Conservation (phyloP, 2,329 filamentous ascomycete genomes). For the Beauveria rudraprayagi region DNA sequence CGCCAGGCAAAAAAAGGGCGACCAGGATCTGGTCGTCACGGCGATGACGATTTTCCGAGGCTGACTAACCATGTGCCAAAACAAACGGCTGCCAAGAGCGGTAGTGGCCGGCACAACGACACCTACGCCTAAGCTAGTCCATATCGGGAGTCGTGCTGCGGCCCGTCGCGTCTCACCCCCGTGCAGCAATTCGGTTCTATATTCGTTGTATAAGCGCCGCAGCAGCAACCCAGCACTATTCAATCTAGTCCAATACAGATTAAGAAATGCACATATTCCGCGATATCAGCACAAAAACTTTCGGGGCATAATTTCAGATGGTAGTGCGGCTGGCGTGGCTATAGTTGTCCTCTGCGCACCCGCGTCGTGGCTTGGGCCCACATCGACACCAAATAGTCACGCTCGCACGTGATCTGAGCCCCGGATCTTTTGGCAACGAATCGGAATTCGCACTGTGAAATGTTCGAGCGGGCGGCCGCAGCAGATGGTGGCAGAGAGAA, state of each 20-base stretch:
- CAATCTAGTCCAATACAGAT: rapidly evolving
- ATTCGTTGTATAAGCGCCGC: neutral
- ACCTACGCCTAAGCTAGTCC: neutral
- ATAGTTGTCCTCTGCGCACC: neutral
- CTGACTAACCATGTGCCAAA: neutral
- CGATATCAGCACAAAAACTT: neutral
- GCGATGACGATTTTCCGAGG: constrained; percentile 24
- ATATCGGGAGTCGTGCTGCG: neutral
- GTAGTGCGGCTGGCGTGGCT: neutral
- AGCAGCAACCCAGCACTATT: neutral
- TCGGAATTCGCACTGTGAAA: neutral
- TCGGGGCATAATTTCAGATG: neutral
- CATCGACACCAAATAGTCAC: neutral
- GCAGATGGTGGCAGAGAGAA: neutral
- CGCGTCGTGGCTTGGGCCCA: neutral
- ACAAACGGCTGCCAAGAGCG: neutral
- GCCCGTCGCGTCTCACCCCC: constrained; percentile 9
- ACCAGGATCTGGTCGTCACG: constrained; percentile 23
- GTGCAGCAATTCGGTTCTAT: neutral
- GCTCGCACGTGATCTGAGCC: neutral
- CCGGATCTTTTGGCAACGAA: neutral
- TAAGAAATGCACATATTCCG: neutral
- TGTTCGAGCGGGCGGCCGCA: neutral
- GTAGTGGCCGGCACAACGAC: neutral
- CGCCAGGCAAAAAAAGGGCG: neutral